Conservation (phyloP, 1,284 basidiomycete genomes). For the Boletus albobrunnescens region DNA sequence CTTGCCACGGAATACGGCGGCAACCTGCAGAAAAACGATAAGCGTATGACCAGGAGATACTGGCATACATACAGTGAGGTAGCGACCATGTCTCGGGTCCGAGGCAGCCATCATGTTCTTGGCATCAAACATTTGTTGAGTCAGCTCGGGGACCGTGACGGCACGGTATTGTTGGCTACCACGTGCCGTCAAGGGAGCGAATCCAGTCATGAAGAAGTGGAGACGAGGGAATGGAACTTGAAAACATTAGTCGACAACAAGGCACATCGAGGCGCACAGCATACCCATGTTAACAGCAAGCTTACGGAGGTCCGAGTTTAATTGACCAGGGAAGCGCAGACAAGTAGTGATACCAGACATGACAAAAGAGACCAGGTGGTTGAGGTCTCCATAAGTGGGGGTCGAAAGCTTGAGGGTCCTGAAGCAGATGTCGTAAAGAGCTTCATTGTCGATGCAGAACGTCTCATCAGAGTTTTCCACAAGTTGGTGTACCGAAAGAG, state of each 20-base stretch:
- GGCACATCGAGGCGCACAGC: slow-evolving; percentile 22
- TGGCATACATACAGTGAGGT: slow-evolving; percentile 66
- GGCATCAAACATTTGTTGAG: slow-evolving; percentile 97
- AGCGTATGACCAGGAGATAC: neutral
- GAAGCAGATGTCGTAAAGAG: slow-evolving; percentile 98
- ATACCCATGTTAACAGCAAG: slow-evolving; percentile 97
- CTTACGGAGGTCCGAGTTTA: slow-evolving; percentile 97
- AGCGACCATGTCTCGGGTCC: slow-evolving; percentile 92
- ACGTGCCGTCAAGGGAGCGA: slow-evolving; percentile 90
- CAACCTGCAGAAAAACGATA: slow-evolving; percentile 53
- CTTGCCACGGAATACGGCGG: slow-evolving; percentile 97
- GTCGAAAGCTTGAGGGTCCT: slow-evolving; percentile 91
- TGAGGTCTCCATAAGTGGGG: slow-evolving; percentile 94
- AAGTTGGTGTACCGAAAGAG: slow-evolving; percentile 91
- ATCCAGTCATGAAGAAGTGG: slow-evolving; percentile 99
- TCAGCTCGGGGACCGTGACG: slow-evolving; percentile 93
- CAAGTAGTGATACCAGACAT: slow-evolving; percentile 98
- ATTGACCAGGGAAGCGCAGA: slow-evolving; percentile 96
- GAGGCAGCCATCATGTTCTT: slow-evolving; percentile 99
- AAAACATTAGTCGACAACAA: neutral
- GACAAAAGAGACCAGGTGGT: slow-evolving; percentile 95
- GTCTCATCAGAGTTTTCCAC: slow-evolving; percentile 96
- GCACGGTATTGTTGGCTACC: slow-evolving; percentile 93
- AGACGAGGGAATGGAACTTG: slow-evolving; percentile 95
- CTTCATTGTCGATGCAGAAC: slow-evolving; percentile 97